A percentile compares a stretch with the other conserved stretches of the same genome.
Evolutionary conservation across 2,329 filamentous ascomycete genomes (phyloP).

Genomic region (Zymoseptoria pseudotritici): DNA sequence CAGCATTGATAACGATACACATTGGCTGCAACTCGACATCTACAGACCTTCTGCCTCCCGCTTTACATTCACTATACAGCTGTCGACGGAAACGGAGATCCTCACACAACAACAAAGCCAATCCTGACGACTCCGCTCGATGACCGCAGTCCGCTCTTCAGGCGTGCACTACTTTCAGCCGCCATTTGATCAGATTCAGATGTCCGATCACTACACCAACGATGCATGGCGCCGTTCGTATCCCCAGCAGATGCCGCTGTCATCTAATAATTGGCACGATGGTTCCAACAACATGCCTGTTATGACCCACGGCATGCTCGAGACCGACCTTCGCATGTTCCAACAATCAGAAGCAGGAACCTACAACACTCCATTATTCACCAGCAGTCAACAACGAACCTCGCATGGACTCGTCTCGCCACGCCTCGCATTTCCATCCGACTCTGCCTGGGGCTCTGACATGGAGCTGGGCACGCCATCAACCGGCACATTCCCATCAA

Average conservation of each 20-base stretch:
- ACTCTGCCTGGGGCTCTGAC: conserved; percentile 21
- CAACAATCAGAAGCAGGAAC: conserved; percentile 14
- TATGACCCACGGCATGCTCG: conserved; percentile 17
- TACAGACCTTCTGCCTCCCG: background rate
- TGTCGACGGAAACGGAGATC: background rate
- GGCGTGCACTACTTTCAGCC: conserved; percentile 11
- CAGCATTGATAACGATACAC: background rate
- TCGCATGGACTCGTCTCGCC: conserved; percentile 19
- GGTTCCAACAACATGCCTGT: conserved; percentile 9
- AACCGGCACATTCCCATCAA: conserved; percentile 16
- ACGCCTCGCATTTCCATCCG: conserved; percentile 18
- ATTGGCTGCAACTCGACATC: background rate
- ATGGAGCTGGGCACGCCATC: conserved; percentile 26
- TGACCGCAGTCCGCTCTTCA: conserved; percentile 14
- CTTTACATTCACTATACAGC: background rate
- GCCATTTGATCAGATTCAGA: conserved; percentile 8
- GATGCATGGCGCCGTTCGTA: conserved; percentile 19
- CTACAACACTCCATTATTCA: conserved; percentile 16
- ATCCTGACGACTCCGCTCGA: conserved; percentile 19
- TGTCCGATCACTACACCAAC: conserved; percentile 10
- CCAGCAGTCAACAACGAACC: conserved; percentile 1
- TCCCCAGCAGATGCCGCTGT: conserved; percentile 14
- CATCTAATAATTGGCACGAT: conserved; percentile 14
- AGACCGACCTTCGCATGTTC: conserved; percentile 25
- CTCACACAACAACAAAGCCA: conserved; percentile 8